Base-by-base conservation (phyloP, 2,329 filamentous ascomycete genomes). In the Phaeomoniella chlamydospora region DNA sequence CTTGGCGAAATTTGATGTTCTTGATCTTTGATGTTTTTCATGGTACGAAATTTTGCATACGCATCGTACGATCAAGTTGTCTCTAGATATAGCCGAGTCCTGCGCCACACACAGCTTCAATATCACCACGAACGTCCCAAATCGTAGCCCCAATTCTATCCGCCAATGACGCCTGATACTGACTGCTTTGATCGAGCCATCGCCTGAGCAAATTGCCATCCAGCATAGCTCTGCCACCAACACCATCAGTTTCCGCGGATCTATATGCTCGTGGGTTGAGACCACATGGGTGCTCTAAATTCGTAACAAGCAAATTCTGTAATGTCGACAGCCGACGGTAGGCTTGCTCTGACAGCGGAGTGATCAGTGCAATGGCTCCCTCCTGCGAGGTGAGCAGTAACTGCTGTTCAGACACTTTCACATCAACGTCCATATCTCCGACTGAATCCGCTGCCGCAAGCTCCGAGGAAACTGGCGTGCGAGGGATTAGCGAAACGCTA, bases 241-340 rank as follows among this genome's bases (percentile, higher is more conserved):
- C 43, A 39, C 58, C 50, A 55, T 70, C 53, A 52, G 67, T 54
- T 53, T 67, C 44, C 45, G 68, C 53, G 48, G 72, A 64, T 11
- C 90, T 71, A 58, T 88, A 83, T 0, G 77, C 83, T 37, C 81
- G 76, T 2, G 85, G 80, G 56, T 96, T 96, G 34, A 94, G 65
- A 0, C 83, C 85, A 5, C 77, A 83, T 3, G 80, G 63, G 43
- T 86, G 77, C 31, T 83, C 77, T 5, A 94, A 70, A n/a, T 47
- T 41, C 0, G 78, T 76, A 19, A 77, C 82, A 5, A 77, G 68
- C 2, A 98, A 67, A 3, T 78, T 81, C 33, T 87, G 74, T 3
- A 98, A 66, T 2, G 83, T 84, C 3, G 77, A 77, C 3, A 98
- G 70, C 0, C 87, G 79, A 2, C 90, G 79, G 58, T 96, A 96